Evolutionary conservation across 2,329 filamentous ascomycete species (phyloP).

Genomic region (Penicillium decumbens): DNA sequence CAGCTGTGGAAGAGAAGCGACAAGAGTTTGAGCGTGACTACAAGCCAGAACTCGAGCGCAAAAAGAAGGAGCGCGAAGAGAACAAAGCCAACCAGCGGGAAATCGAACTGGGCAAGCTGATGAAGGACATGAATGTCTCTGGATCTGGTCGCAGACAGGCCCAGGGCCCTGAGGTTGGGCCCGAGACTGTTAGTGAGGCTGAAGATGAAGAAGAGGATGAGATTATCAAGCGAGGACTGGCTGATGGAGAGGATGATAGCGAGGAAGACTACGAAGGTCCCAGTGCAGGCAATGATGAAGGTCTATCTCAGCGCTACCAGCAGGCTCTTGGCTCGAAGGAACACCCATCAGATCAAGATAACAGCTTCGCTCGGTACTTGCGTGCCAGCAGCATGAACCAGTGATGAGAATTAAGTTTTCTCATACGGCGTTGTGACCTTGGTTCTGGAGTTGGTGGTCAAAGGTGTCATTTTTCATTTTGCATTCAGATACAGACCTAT

Average conservation of each 20-base stretch:
- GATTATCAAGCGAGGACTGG: conserved; percentile 42
- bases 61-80: conserved; percentile 69
- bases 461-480: neutral
- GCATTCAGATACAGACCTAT: neutral
- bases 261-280: conserved; percentile 55
- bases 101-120: conserved; percentile 82
- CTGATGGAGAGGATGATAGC: conserved; percentile 47
- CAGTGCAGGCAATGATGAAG: conserved; percentile 57
- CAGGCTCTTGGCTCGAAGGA: conserved; percentile 60
- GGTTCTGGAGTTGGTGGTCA: conserved; percentile 9
- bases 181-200: conserved; percentile 47
- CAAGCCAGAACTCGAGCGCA: conserved; percentile 79
- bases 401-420: conserved; percentile 12
- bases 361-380: conserved; percentile 51
- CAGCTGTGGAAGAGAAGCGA: conserved; percentile 78
- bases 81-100: conserved; percentile 68
- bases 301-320: conserved; percentile 71
- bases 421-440: conserved; percentile 6
- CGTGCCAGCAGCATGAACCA: conserved; percentile 35
- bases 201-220: conserved; percentile 49
- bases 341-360: conserved; percentile 43
- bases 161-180: conserved; percentile 26
- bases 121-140: conserved; percentile 79
- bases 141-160: conserved; percentile 30
- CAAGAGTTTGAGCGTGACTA: conserved; percentile 88